phyloP scores from a whole-genome alignment of 805 yeast species.

The Babjeviella inositovora region DNA sequence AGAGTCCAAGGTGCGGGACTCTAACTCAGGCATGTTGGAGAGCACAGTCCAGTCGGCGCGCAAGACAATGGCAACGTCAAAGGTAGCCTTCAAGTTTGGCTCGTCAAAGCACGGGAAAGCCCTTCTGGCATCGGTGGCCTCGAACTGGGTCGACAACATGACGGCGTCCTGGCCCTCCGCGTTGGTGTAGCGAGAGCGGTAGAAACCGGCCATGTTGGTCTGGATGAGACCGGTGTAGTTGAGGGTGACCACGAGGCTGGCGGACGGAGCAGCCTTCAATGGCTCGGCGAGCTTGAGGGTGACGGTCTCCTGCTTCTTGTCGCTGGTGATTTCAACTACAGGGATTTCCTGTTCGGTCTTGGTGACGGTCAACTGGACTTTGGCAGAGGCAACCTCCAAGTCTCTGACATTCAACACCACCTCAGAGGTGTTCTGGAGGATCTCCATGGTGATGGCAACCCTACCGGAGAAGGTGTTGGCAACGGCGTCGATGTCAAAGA shows the following conservation, averaged over 20 bases:
- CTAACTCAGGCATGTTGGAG: conserved; percentile 26
- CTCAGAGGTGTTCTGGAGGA: conserved; percentile 19
- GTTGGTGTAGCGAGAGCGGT: conserved; percentile 25
- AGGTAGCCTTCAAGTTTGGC: conserved; percentile 38
- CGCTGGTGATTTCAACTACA: conserved; percentile 8
- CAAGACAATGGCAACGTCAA: conserved; percentile 24
- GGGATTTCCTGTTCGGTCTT: conserved; percentile 4
- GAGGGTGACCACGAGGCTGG: conserved; percentile 11
- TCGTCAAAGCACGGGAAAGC: conserved; percentile 46
- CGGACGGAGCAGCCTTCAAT: conserved; percentile 11
- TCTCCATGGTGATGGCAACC: conserved; percentile 29
- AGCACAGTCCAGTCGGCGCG: conserved; percentile 17
- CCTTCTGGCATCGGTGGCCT: conserved; percentile 41
- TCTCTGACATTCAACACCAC: conserved; percentile 33
- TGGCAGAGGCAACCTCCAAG: conserved; percentile 13
- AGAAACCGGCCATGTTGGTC: conserved; percentile 41
- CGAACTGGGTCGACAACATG: conserved; percentile 38
- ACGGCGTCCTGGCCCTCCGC: conserved; percentile 12
- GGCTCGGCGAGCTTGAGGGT: conserved; percentile 38
- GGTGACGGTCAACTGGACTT: conserved; percentile 10
- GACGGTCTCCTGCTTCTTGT: conserved; percentile 46
- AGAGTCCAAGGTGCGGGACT: conserved; percentile 5
- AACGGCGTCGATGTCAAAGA: conserved; percentile 41
- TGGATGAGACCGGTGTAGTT: conserved; percentile 26
- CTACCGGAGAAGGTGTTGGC: conserved; percentile 28